Base-by-base conservation (phyloP, 2,329 filamentous ascomycete genomes). In the Penicillium sp. region DNA sequence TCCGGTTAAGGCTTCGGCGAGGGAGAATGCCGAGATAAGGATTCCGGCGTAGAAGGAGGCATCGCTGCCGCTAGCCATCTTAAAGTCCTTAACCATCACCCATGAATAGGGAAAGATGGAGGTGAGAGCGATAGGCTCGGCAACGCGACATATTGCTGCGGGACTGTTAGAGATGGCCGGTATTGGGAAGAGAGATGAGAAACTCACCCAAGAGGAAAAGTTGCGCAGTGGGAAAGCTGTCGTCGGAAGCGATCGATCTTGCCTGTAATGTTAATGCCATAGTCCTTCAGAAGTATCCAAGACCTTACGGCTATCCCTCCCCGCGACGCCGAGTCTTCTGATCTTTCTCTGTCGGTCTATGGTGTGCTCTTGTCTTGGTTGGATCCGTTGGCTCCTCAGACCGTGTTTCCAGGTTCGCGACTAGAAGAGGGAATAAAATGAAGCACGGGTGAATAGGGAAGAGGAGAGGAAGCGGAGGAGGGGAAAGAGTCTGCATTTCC, bases 81-180 rank as follows among this genome's bases (percentile, higher is more conserved):
- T 67, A 71, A 90, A 90, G 62, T 84, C 80, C 72, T 89, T 89
- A 60, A 92, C 86, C 61, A 92, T 84, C 54, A 87, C 82, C 88
- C 88, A 95, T 54, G 89, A 89, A 72, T 96, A 96, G 18, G 92
- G 92, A 64, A 92, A 95, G 72, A 96, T 94, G 66, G 89, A 94
- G 1, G 91, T 96, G 58, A 96, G 82, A 45, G 92, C 91, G 63
- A 96, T 92, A 20, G 92, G 92, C 73, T 96, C 92, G 47, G 91
- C 89, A 61, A 96, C 84, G 57, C 92, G 90, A 68, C 95, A 92
- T 78, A 96, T 90, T 70, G 90, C 91, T 95, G 25, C n/a, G 18
- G 51, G 27, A 11, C 25, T 33, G 16, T 22, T 16, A 41, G 24
- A 20, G 16, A 9, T 24, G 16, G 10, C 14, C 5, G 10, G 33